Evolutionary conservation across 164 flowering plant genomes (phyloP), one percentile per base, ranked within the genome.

Genomic region (Chloranthus sessilifolius): DNA sequence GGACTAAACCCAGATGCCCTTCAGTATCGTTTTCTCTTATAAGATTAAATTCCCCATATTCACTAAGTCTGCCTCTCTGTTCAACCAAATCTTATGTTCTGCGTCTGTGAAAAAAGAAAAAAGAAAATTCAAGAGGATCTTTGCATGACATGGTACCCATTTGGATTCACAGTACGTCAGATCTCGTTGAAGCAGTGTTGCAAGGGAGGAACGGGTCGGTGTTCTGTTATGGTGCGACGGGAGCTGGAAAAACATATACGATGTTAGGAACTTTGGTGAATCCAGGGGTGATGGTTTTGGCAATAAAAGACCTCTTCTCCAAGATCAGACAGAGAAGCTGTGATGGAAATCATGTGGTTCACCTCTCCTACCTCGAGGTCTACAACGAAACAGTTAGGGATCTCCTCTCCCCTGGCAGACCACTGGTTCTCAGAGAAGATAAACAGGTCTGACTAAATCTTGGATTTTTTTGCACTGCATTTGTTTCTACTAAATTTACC

Each of bases 251-350:
- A 65, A 90, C 97, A 0, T 78, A 86, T 63, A 90, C 97, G 23
- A 90, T 90, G 97, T 77, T 90, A 0, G 97, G 97, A 14, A 86
- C 97, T 4, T 50, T 80, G 43, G 94, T 84, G 50, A 83, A 76
- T 61, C 97, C 95, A 0, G 97, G 97, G 5, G 95, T 90, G 34
- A 90, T 90, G 97, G 97, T 90, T 31, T 74, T 90, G 61, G 97
- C 97, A 41, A 90, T 90, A 28, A 90, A 86, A 61, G 95, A 90
- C 63, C 76, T 90, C 25, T 90, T 90, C 47, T 57, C 71, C 22
- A 86, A 84, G 65, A 77, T 90, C 7, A 72, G 90, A 34, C 90
- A 84, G 53, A 72, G 94, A 62, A 90, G 95, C 64, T 82, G 58
- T 55, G 95, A 86, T 60, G 95, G 95, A 35, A 82, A 80, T 60